These are phyloP conservation scores for Oligophagozyma castellii DNA, from an alignment of 1,139 yeast species.

Conservation along the genomic window DNA sequence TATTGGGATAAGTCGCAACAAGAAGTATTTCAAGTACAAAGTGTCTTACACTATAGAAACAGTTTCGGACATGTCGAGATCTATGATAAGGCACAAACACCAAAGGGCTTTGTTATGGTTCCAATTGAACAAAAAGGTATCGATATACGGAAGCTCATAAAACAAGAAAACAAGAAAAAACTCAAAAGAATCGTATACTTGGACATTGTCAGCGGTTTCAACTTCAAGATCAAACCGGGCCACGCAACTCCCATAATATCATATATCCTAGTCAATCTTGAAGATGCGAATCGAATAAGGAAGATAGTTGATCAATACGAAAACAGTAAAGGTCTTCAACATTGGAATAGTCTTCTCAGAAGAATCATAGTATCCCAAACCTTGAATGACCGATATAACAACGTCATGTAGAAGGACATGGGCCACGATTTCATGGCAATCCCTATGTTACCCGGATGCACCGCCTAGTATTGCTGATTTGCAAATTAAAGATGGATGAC, in stretches of 20 bases:
- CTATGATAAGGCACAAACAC: constrained; percentile 8
- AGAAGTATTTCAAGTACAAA: constrained; percentile 3
- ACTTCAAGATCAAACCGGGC: constrained; percentile 16
- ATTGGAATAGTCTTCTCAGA: constrained; percentile 9
- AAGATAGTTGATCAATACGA: constrained; percentile 4
- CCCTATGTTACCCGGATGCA: too few relatives aligned
- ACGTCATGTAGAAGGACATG: too few relatives aligned
- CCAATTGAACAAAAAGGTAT: constrained; percentile 1
- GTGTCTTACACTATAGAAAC: constrained; percentile 10
- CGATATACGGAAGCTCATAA: constrained; percentile 5
- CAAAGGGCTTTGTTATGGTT: constrained; percentile 11
- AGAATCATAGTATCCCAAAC: constrained; percentile 8
- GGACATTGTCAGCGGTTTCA: constrained; percentile 18
- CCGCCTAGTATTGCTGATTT: too few relatives aligned
- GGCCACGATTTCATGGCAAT: too few relatives aligned
- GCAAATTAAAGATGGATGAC: too few relatives aligned
- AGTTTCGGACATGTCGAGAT: constrained; percentile 15
- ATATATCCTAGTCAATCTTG: constrained; percentile 8
- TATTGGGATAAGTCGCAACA: constrained; percentile 4
- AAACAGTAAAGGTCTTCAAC: constrained; percentile 4
- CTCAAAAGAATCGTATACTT: constrained; percentile 6
- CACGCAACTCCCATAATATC: constrained; percentile 14
- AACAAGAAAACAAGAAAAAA: constrained; percentile 5
- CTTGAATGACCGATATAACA: too few relatives aligned
- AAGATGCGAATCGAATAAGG: constrained; percentile 6